A percentile compares a stretch with the other conserved stretches of the same genome.
These are phyloP conservation scores for Vitis rupestris DNA, from an alignment of 164 flowering plant species.

Conservation along the genomic window DNA sequence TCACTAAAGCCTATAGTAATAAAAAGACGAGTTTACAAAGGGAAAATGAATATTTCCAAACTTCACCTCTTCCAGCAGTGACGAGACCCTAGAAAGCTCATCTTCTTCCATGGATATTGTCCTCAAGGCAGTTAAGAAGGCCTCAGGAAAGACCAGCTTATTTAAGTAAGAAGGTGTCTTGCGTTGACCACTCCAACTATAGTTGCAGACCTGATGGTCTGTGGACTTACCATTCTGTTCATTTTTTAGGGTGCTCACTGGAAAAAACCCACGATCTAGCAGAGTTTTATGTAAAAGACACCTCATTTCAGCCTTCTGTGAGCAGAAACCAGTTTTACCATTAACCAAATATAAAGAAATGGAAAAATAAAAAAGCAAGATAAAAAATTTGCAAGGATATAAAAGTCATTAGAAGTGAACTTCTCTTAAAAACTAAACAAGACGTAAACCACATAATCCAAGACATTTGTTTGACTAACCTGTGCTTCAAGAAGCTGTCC, in stretches of 20 bases:
- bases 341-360: not conserved
- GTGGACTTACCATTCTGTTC: slow-evolving; percentile 14
- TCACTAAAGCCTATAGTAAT: not conserved
- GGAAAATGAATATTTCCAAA: not conserved
- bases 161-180: slow-evolving; percentile 67
- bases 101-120: slow-evolving; percentile 85
- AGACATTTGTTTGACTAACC: slow-evolving; percentile 35
- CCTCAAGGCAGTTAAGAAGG: slow-evolving; percentile 78
- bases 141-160: slow-evolving; percentile 85
- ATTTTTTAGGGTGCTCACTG: slow-evolving; percentile 14
- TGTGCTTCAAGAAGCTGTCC: slow-evolving; percentile 81
- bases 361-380: not conserved
- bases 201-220: slow-evolving; percentile 31
- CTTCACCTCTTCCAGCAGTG: slow-evolving; percentile 83
- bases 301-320: slow-evolving; percentile 85
- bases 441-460: not conserved
- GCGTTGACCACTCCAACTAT: slow-evolving; percentile 93
- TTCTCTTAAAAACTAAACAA: too few species aligned
- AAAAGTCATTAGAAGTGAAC: too few species aligned
- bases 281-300: slow-evolving; percentile 78
- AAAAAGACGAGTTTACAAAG: not conserved
- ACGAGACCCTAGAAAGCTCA: slow-evolving; percentile 64
- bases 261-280: slow-evolving; percentile 71
- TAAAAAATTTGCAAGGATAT: not conserved
- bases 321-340: slow-evolving; percentile 6